Evolutionary conservation across 2,329 filamentous ascomycete species (phyloP).

Genomic region (Clonostachys byssicola): DNA sequence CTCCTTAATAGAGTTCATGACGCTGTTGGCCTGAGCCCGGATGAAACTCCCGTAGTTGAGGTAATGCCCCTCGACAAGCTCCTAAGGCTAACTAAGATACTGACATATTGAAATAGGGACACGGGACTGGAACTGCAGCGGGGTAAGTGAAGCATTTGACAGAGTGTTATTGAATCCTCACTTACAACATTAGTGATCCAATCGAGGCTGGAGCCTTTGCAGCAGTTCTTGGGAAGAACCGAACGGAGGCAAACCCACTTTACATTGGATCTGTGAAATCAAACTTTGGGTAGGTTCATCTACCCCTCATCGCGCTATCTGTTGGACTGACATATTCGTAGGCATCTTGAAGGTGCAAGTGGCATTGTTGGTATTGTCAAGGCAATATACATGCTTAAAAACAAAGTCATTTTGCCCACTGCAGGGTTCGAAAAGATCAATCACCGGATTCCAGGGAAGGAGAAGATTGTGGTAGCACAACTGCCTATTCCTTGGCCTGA

Average conservation of each 20-base stretch:
- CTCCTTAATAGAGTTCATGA: conserved; percentile 34
- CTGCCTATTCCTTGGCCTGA: conserved; percentile 37
- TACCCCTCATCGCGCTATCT: not conserved
- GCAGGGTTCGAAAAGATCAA: conserved; percentile 6
- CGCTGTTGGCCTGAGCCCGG: conserved; percentile 22
- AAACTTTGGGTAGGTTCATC: conserved; percentile 10
- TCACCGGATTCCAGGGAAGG: not conserved
- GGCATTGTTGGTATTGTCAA: conserved; percentile 43
- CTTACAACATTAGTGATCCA: conserved; percentile 28
- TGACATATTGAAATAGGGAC: conserved; percentile 28
- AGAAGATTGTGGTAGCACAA: conserved; percentile 22
- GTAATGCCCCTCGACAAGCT: conserved; percentile 10
- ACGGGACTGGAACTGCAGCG: conserved; percentile 45
- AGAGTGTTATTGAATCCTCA: too few relatives aligned
- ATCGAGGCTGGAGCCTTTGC: conserved; percentile 30
- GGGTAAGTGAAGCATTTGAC: conserved; percentile 47
- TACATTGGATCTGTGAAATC: conserved; percentile 9
- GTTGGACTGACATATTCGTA: conserved; percentile 9
- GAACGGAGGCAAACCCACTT: not conserved
- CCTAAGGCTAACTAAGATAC: conserved; percentile 21
- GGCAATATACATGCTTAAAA: conserved; percentile 40
- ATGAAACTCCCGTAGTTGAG: conserved; percentile 26
- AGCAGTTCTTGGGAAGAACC: not conserved
- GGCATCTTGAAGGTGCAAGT: conserved; percentile 11
- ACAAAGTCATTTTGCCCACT: conserved; percentile 21